Conservation (phyloP, 805 yeast species). For the Candida ascalaphidarum region DNA sequence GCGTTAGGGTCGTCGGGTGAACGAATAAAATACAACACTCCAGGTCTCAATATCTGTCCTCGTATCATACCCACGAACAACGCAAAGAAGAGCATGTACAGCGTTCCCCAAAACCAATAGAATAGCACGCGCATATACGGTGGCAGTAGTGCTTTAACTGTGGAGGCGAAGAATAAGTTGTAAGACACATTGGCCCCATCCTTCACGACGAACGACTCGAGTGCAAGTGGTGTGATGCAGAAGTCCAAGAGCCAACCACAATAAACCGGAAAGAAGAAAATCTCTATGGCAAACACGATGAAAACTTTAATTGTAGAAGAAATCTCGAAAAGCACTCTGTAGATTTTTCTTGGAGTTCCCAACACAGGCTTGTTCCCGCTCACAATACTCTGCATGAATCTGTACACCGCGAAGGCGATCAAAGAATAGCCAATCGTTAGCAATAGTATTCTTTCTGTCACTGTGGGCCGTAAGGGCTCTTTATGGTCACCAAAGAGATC, state of each 20-base stretch:
- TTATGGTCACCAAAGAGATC: constrained; percentile 11
- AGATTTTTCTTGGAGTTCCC: constrained; percentile 44
- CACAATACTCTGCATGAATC: constrained; percentile 19
- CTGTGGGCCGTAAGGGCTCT: constrained; percentile 15
- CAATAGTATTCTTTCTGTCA: constrained; percentile 28
- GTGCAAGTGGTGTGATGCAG: constrained; percentile 52
- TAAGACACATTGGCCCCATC: constrained; percentile 2
- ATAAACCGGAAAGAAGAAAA: constrained; percentile 75
- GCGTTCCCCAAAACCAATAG: constrained; percentile 69
- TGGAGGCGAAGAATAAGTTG: constrained; percentile 14
- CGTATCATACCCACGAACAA: constrained; percentile 80
- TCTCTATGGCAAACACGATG: constrained; percentile 65
- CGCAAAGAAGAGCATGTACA: constrained; percentile 84
- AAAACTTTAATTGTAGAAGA: constrained; percentile 67
- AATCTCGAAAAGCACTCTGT: constrained; percentile 44
- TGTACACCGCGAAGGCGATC: constrained; percentile 14
- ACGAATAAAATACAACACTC: constrained; percentile 84
- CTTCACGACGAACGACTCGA: constrained; percentile 1
- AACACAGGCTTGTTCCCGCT: constrained; percentile 34
- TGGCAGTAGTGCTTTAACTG: constrained; percentile 8
- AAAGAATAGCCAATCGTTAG: constrained; percentile 25
- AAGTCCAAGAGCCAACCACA: constrained; percentile 77
- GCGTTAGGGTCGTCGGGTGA: constrained; percentile 93
- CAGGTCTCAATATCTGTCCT: constrained; percentile 64
- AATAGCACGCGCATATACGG: constrained; percentile 11